Evolutionary conservation across 75 land plant species (phyloP).

Genomic region (Azolla pinnata): DNA sequence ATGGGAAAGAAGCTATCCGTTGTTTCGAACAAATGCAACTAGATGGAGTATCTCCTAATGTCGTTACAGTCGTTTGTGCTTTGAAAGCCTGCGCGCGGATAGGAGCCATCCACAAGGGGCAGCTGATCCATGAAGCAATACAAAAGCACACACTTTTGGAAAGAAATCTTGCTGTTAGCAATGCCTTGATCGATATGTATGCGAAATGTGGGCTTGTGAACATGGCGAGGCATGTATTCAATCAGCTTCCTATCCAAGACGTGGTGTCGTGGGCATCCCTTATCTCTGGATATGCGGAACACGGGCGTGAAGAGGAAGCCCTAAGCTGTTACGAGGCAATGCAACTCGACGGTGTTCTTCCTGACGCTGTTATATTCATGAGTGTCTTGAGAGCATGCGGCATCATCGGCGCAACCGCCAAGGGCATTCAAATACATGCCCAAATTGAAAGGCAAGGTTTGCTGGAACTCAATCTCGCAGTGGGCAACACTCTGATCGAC

Average conservation of each 20-base stretch:
- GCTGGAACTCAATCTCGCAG: too few species aligned
- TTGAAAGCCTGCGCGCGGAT: constrained; percentile 24
- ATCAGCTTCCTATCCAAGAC: constrained; percentile 5
- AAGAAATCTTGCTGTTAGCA: constrained; percentile 7
- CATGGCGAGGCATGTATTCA: constrained; percentile 9
- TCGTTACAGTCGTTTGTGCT: constrained; percentile 15
- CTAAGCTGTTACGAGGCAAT: constrained; percentile 23
- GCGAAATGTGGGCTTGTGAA: constrained; percentile 9
- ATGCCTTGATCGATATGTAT: constrained; percentile 19
- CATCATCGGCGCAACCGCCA: neutral
- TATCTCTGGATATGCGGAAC: constrained; percentile 15
- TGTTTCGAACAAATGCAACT: constrained; percentile 16
- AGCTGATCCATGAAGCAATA: constrained; percentile 23
- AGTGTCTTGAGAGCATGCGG: constrained; percentile 14
- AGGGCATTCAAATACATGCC: constrained; percentile 8
- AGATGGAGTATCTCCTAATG: constrained; percentile 14
- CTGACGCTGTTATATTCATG: constrained; percentile 3
- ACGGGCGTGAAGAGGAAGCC: constrained; percentile 24
- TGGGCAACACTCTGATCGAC: too few species aligned
- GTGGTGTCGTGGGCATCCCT: constrained; percentile 21
- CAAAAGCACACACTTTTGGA: constrained; percentile 10
- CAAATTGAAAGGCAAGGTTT: constrained; percentile 6
- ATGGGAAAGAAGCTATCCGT: constrained; percentile 10
- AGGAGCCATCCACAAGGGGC: constrained; percentile 13
- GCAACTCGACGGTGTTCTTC: constrained; percentile 9